Evolutionary conservation across 2,329 filamentous ascomycete genomes (phyloP), one percentile per base, ranked within the genome.

Genomic region (Xylaria hypoxylon): DNA sequence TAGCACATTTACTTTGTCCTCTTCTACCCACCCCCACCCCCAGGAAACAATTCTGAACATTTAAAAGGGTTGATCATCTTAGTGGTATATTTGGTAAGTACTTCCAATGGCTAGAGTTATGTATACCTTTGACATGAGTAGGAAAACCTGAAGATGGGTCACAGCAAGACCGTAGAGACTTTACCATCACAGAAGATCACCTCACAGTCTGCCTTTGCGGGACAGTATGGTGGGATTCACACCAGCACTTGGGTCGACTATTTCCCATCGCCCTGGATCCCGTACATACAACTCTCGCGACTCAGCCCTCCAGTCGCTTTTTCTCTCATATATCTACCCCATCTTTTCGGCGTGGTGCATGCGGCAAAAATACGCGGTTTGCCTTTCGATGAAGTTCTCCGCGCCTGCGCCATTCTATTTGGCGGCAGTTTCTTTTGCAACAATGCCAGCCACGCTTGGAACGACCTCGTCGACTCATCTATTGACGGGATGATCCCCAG

Each of bases 391-490:
- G 13, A 38, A 1, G 40, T 68, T 2, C 2, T 64, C 1, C 17
- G 22, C 15, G 31, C 45, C 0, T 44, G 13, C 22, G 10, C 15
- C 8, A 17, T 67, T 7, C 45, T 71, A 10, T 38, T 70, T 1
- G 42, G 10, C 28, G 70, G 70, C 31, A 51, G 31, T 55, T 65
- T 77, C 48, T 76, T 76, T 64, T 66, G 45, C 47, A 62, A 47
- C 52, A 74, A 73, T 64, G 69, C 69, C 15, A 51, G 40, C 3
- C 71, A 72, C 50, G 68, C 71, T 0, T 77, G 75, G 75, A 74
- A 78, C 67, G 76, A 77, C 68, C 33, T 75, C 1, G 17, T 75
- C 28, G 76, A 78, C 57, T 68, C 68, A 7, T 64, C 70, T 2
- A 55, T 77, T 1, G 76, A 78, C 67, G 33, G 11, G 5, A 59